Evolutionary conservation across 164 flowering plant genomes (phyloP).

Genomic region (Nymphaea colorata): DNA sequence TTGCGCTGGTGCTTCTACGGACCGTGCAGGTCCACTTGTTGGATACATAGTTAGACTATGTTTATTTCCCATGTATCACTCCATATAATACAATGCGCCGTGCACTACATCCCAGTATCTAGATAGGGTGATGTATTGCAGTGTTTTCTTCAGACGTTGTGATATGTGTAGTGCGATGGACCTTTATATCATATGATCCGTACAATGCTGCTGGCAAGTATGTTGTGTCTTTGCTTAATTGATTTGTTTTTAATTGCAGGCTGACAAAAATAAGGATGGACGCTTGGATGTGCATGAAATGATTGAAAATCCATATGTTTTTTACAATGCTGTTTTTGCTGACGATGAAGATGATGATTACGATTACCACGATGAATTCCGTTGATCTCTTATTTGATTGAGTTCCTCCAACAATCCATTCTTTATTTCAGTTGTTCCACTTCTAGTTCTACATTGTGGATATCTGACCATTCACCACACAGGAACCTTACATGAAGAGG

Average conservation of each 20-base stretch:
- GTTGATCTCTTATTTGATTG: slow-evolving; percentile 18
- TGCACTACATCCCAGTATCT: too few relatives aligned
- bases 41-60: too few relatives aligned
- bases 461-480: background rate
- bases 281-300: slow-evolving; percentile 67
- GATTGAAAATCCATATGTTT: slow-evolving; percentile 84
- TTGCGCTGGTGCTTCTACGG: too few relatives aligned
- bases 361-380: slow-evolving; percentile 84
- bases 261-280: slow-evolving; percentile 85
- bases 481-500: background rate
- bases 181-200: too few relatives aligned
- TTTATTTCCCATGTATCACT: too few relatives aligned
- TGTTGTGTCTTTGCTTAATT: too few relatives aligned
- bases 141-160: too few relatives aligned
- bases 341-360: slow-evolving; percentile 74
- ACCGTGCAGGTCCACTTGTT: too few relatives aligned
- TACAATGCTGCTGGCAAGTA: too few relatives aligned
- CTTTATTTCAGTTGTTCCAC: background rate
- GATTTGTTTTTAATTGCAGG: slow-evolving; percentile 37
- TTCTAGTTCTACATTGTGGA: background rate
- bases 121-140: too few relatives aligned
- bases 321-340: slow-evolving; percentile 75
- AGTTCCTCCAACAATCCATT: background rate
- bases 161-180: too few relatives aligned
- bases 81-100: too few relatives aligned